These are phyloP conservation scores for Candida sonorensis DNA, from an alignment of 805 yeast genomes.

Conservation along the genomic window DNA sequence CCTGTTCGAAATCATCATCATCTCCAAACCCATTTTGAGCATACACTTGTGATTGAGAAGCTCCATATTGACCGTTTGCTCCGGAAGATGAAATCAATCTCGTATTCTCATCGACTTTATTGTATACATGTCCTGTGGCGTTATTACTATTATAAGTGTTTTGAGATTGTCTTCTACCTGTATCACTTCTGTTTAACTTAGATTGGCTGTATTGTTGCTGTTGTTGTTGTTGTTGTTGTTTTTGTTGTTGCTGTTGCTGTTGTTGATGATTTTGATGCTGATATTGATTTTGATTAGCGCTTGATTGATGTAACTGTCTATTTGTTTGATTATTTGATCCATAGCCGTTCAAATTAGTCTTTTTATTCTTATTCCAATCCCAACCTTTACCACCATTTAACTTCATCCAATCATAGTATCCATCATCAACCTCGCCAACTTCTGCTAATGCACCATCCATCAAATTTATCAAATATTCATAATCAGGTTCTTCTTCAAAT, in stretches of 20 bases:
- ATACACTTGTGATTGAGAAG: slow-evolving; percentile 1
- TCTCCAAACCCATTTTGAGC: slow-evolving; percentile 2
- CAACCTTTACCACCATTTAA: slow-evolving; percentile 76
- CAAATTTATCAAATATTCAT: slow-evolving; percentile 55
- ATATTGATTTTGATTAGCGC: slow-evolving; percentile 4
- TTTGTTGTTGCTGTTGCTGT: slow-evolving; percentile 9
- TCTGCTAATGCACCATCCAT: slow-evolving; percentile 54
- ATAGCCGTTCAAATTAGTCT: slow-evolving; percentile 77
- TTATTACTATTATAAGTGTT: slow-evolving; percentile 8
- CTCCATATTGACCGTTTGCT: not conserved
- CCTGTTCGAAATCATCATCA: slow-evolving; percentile 4
- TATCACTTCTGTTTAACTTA: slow-evolving; percentile 4
- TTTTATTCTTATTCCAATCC: slow-evolving; percentile 69
- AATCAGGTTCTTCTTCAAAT: slow-evolving; percentile 78
- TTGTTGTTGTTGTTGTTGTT: slow-evolving; percentile 8
- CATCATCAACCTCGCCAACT: slow-evolving; percentile 55
- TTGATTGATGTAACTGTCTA: slow-evolving; percentile 7
- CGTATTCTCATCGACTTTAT: slow-evolving; percentile 13
- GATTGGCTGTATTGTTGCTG: slow-evolving; percentile 12
- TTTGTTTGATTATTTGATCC: slow-evolving; percentile 36
- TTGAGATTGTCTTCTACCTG: slow-evolving; percentile 16
- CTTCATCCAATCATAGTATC: slow-evolving; percentile 75
- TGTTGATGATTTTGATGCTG: slow-evolving; percentile 9
- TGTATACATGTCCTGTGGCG: slow-evolving; percentile 6
- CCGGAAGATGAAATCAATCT: slow-evolving; percentile 6